phyloP scores from a whole-genome alignment of 139 green algal genomes.

The Ostreobium quekettii region DNA sequence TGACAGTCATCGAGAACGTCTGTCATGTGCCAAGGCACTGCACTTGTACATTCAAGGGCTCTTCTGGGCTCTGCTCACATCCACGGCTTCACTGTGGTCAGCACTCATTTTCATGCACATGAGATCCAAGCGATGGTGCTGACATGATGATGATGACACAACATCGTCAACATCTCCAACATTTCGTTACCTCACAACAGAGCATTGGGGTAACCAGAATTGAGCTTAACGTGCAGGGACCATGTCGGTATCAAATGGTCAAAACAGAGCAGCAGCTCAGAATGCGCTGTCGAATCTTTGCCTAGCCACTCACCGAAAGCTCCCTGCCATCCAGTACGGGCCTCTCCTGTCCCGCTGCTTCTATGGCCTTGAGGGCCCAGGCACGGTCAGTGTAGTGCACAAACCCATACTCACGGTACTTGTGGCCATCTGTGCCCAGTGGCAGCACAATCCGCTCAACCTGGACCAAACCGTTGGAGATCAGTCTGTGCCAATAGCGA shows the following conservation, averaged over 20 bases:
- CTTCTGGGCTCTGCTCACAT: too few species aligned
- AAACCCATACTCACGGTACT: slow-evolving; percentile 69
- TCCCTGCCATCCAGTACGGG: slow-evolving; percentile 39
- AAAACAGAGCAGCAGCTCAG: background rate
- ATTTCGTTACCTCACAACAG: background rate
- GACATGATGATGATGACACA: background rate
- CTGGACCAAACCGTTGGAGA: slow-evolving; percentile 23
- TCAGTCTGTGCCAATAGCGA: background rate
- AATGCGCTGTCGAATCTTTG: background rate
- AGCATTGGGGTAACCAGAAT: background rate
- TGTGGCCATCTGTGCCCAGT: slow-evolving; percentile 33
- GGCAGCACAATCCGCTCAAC: slow-evolving; percentile 52
- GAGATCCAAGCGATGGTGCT: background rate
- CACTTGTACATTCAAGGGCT: too few species aligned
- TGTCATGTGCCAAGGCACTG: too few species aligned
- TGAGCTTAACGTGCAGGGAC: background rate
- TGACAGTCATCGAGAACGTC: too few species aligned
- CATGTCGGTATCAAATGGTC: background rate
- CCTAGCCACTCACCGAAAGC: slow-evolving; percentile 31
- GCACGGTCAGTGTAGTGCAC: slow-evolving; percentile 69
- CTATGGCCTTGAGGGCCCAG: slow-evolving; percentile 46
- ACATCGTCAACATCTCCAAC: too few species aligned
- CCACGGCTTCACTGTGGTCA: too few species aligned
- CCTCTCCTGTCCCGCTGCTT: slow-evolving; percentile 33
- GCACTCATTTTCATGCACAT: too few species aligned